Evolutionary conservation across 1,284 basidiomycete genomes (phyloP).

Genomic region (Fistulina hepatica): DNA sequence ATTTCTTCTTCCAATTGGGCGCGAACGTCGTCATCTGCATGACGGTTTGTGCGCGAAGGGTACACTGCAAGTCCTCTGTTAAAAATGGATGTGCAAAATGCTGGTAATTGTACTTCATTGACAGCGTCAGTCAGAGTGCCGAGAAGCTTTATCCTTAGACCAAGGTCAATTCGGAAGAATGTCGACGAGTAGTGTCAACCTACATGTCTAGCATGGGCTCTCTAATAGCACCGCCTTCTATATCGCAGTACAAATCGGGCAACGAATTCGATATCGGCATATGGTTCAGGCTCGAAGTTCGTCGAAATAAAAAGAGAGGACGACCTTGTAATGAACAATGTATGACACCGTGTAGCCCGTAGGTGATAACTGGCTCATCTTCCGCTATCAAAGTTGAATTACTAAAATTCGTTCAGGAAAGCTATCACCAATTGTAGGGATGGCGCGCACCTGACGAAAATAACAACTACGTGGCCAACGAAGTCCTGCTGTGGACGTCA

Average conservation of each 20-base stretch:
- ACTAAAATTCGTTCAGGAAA: conserved; percentile 25
- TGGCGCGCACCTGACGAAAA: conserved; percentile 59
- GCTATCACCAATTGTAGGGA: neutral
- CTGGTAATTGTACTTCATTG: conserved; percentile 60
- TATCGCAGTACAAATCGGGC: conserved; percentile 82
- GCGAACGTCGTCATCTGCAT: conserved; percentile 69
- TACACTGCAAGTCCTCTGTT: conserved; percentile 6
- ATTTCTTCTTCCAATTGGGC: conserved; percentile 57
- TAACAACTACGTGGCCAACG: conserved; percentile 80
- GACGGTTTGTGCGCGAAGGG: conserved; percentile 6
- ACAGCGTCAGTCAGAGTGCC: conserved; percentile 55
- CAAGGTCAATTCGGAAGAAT: neutral
- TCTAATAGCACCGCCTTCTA: conserved; percentile 79
- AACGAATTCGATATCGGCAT: conserved; percentile 50
- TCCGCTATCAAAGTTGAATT: conserved; percentile 98
- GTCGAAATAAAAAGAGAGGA: neutral
- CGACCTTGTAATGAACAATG: conserved; percentile 66
- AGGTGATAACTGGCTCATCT: conserved; percentile 90
- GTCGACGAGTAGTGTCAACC: conserved; percentile 14
- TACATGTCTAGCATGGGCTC: conserved; percentile 94
- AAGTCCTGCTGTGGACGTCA: conserved; percentile 53
- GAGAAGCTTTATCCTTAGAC: conserved; percentile 67
- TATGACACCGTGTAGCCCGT: conserved; percentile 89
- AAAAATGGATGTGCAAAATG: conserved; percentile 60
- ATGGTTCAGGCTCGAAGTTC: neutral